phyloP scores from a whole-genome alignment of 2,329 filamentous ascomycete genomes.

The Penicillium sp. region DNA sequence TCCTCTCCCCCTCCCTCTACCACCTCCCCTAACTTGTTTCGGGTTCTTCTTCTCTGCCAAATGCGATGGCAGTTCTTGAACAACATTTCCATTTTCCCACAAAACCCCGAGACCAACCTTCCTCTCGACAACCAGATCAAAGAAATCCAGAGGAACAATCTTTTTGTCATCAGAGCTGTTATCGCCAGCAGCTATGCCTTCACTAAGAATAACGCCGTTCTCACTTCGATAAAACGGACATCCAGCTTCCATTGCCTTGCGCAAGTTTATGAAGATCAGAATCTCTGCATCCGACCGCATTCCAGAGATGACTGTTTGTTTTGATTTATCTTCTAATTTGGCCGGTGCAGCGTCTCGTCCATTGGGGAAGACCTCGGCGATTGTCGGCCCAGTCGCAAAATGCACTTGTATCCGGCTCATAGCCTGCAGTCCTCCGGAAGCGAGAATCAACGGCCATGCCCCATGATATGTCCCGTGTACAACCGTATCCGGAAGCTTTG shows the following conservation, averaged over 20 bases:
- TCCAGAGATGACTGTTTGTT: conserved; percentile 62
- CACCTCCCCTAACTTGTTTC: conserved; percentile 17
- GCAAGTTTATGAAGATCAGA: conserved; percentile 71
- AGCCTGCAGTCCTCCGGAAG: conserved; percentile 69
- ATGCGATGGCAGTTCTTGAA: conserved; percentile 46
- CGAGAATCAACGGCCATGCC: conserved; percentile 71
- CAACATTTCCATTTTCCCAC: conserved; percentile 55
- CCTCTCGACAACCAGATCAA: conserved; percentile 70
- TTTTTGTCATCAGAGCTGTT: conserved; percentile 54
- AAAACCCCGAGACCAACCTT: conserved; percentile 67
- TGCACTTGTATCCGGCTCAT: conserved; percentile 91
- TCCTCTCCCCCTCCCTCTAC: conserved; percentile 22
- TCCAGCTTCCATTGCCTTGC: conserved; percentile 57
- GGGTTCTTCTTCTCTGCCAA: conserved; percentile 38
- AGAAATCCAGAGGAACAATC: conserved; percentile 63
- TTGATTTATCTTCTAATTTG: conserved; percentile 21
- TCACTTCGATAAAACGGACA: conserved; percentile 75
- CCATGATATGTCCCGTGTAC: conserved; percentile 87
- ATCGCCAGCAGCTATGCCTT: conserved; percentile 38
- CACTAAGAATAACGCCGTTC: conserved; percentile 68
- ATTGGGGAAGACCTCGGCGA: conserved; percentile 30
- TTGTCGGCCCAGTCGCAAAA: conserved; percentile 71
- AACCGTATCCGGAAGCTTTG: conserved; percentile 58
- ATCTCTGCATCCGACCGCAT: conserved; percentile 77
- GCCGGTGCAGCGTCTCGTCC: conserved; percentile 15